phyloP scores from a whole-genome alignment of 371 early-diverging fungal genomes.

The Rhizopus microsporus region DNA sequence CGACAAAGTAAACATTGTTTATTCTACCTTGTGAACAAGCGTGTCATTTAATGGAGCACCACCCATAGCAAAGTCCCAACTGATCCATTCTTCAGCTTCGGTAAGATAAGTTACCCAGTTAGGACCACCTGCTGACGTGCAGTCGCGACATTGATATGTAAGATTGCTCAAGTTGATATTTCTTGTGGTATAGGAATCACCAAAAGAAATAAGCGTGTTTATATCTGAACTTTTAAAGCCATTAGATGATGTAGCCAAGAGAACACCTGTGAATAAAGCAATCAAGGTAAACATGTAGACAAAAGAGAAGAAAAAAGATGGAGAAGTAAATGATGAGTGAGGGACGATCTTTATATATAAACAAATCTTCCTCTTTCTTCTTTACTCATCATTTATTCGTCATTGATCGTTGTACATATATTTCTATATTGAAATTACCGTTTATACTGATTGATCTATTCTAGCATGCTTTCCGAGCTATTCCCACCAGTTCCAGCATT shows the following conservation, averaged over 20 bases:
- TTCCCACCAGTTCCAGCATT: no score
- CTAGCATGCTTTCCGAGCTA: no score
- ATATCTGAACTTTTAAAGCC: conserved; percentile 11
- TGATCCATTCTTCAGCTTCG: conserved; percentile 19
- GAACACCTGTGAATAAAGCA: neutral
- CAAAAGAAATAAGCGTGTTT: conserved; percentile 38
- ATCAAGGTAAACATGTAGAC: neutral
- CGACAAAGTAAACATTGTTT: neutral
- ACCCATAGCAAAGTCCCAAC: conserved; percentile 45
- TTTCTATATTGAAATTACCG: no score
- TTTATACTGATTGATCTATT: no score
- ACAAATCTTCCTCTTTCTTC: no score
- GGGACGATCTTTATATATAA: no score
- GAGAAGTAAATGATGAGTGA: neutral
- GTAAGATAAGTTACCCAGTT: conserved; percentile 45
- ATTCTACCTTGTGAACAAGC: conserved; percentile 32
- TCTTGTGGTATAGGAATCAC: conserved; percentile 44
- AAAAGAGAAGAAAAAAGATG: conserved; percentile 4
- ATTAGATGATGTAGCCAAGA: neutral
- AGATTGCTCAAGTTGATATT: conserved; percentile 28
- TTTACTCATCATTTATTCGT: no score
- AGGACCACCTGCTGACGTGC: conserved; percentile 41
- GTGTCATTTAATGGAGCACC: conserved; percentile 36
- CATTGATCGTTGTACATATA: no score
- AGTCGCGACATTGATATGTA: conserved; percentile 31